phyloP scores from a whole-genome alignment of 2,329 filamentous ascomycete species.

The Arthrobotrys entomopaga region DNA sequence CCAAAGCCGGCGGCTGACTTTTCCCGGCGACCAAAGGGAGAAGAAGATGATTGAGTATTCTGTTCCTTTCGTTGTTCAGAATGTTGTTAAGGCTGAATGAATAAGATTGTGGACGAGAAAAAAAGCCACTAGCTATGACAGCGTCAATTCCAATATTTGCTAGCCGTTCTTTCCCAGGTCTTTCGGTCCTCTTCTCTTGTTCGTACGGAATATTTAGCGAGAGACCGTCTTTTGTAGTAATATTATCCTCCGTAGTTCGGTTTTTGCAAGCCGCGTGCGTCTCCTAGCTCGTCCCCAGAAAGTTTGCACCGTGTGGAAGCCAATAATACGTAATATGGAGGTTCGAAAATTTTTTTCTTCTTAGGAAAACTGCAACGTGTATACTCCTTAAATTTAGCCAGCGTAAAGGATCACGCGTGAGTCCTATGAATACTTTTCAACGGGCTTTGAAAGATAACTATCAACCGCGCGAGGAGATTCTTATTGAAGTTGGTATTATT shows the following conservation, averaged over 20 bases:
- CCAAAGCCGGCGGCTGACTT: constrained; percentile 50
- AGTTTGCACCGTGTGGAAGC: constrained; percentile 1
- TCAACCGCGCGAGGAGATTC: too few relatives aligned
- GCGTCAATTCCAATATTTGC: constrained; percentile 39
- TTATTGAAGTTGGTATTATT: constrained; percentile 1
- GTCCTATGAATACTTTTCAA: not conserved
- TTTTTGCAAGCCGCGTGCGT: constrained; percentile 30
- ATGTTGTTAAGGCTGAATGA: constrained; percentile 50
- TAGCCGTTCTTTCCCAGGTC: constrained; percentile 33
- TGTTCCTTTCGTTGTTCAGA: constrained; percentile 28
- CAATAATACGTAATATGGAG: not conserved
- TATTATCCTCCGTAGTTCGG: constrained; percentile 27
- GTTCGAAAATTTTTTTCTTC: not conserved
- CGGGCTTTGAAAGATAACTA: too few relatives aligned
- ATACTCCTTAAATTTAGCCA: too few relatives aligned
- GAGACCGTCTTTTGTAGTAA: constrained; percentile 22
- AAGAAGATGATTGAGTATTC: constrained; percentile 30
- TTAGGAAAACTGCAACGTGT: too few relatives aligned
- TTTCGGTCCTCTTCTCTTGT: constrained; percentile 23
- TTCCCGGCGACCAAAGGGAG: constrained; percentile 30
- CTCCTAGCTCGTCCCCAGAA: not conserved
- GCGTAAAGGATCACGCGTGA: not conserved
- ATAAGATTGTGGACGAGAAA: constrained; percentile 35
- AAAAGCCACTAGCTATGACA: constrained; percentile 38
- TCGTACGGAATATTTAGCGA: constrained; percentile 47